These are phyloP conservation scores for Przewalskia tangutica DNA, from an alignment of 257 asterid species.

Conservation along the genomic window DNA sequence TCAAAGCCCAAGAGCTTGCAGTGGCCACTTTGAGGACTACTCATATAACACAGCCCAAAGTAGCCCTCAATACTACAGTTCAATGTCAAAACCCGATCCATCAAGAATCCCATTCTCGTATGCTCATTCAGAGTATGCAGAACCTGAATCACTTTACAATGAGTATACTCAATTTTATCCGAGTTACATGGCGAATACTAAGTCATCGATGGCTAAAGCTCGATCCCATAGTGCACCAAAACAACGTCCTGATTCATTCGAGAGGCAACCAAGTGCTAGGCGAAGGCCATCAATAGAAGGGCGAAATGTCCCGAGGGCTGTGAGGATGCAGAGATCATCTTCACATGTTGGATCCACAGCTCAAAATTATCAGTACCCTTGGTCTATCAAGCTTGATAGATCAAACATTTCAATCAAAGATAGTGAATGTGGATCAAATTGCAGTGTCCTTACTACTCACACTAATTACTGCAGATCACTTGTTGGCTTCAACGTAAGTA, in stretches of 20 bases:
- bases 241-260: slow-evolving; percentile 70
- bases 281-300: slow-evolving; percentile 81
- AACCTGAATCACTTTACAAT: slow-evolving; percentile 31
- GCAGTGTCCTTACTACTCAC: slow-evolving; percentile 54
- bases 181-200: slow-evolving; percentile 82
- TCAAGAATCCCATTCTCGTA: slow-evolving; percentile 30
- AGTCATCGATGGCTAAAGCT: slow-evolving; percentile 82
- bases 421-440: slow-evolving; percentile 84
- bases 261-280: slow-evolving; percentile 50
- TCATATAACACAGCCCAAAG: slow-evolving; percentile 53
- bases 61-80: slow-evolving; percentile 69
- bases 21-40: slow-evolving; percentile 67
- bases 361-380: slow-evolving; percentile 60
- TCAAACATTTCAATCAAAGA: slow-evolving; percentile 66
- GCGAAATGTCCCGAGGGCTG: slow-evolving; percentile 79
- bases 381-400: slow-evolving; percentile 83
- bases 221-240: slow-evolving; percentile 99
- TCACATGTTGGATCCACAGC: slow-evolving; percentile 69
- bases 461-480: slow-evolving; percentile 67
- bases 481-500: slow-evolving; percentile 68
- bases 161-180: slow-evolving; percentile 60
- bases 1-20: slow-evolving; percentile 53
- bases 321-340: slow-evolving; percentile 81
- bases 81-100: slow-evolving; percentile 51
- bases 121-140: slow-evolving; percentile 58